Evolutionary conservation across 371 early-diverging fungal species (phyloP).

Genomic region (Rhizopus stolonifer): DNA sequence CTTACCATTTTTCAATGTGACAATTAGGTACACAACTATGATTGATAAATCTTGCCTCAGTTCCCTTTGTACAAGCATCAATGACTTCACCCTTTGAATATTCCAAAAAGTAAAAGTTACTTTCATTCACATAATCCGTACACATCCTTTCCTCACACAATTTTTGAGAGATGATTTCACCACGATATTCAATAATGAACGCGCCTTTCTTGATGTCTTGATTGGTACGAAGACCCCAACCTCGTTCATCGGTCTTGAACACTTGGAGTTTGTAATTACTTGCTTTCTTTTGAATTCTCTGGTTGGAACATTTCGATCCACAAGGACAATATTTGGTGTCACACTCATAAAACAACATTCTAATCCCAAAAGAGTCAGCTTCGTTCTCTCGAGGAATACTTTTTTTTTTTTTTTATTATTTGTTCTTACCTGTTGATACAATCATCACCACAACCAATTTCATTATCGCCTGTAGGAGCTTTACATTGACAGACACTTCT

Average conservation of each 20-base stretch:
- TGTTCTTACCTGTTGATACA: constrained; percentile 78
- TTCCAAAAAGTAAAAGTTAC: constrained; percentile 82
- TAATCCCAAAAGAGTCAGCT: too few relatives aligned
- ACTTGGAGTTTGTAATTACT: constrained; percentile 59
- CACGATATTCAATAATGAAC: constrained; percentile 85
- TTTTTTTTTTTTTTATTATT: too few relatives aligned
- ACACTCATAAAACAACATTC: constrained; percentile 81
- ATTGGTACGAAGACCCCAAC: constrained; percentile 77
- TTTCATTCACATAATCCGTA: constrained; percentile 63
- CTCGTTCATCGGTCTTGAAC: constrained; percentile 62
- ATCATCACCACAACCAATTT: constrained; percentile 67
- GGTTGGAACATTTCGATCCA: constrained; percentile 74
- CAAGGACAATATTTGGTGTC: constrained; percentile 67
- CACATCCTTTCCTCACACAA: constrained; percentile 74
- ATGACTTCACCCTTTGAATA: constrained; percentile 67
- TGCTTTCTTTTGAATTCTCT: constrained; percentile 67
- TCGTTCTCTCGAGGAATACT: too few relatives aligned
- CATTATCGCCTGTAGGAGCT: constrained; percentile 47
- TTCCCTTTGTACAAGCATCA: constrained; percentile 32
- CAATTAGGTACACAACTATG: constrained; percentile 90
- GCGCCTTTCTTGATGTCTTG: constrained; percentile 58
- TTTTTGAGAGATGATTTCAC: constrained; percentile 79
- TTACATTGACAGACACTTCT: constrained; percentile 64
- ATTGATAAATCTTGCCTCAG: constrained; percentile 45
- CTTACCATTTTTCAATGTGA: constrained; percentile 86